Conservation (phyloP, 768 basidiomycete species). For the Chalciporus piperatus region DNA sequence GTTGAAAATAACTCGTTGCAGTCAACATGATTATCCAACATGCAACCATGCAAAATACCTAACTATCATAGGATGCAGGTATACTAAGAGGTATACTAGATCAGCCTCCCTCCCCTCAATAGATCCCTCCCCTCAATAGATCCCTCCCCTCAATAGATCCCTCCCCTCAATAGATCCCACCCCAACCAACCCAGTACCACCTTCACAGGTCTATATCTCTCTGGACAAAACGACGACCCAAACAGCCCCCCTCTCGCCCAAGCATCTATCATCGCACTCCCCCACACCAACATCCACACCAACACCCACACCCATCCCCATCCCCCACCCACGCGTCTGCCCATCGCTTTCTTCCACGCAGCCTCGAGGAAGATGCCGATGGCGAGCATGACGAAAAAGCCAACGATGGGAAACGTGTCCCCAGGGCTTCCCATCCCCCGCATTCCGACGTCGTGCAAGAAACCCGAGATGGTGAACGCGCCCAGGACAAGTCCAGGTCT, state of each 20-base stretch:
- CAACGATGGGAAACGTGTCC: conserved; percentile 40
- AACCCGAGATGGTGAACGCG: conserved; percentile 57
- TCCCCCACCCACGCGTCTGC: conserved; percentile 46
- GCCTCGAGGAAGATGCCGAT: conserved; percentile 50
- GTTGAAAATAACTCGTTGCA: background rate
- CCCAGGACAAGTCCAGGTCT: conserved; percentile 50
- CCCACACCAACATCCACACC: conserved; percentile 48
- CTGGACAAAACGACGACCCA: conserved; percentile 11
- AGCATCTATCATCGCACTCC: conserved; percentile 46
- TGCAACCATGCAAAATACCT: too few species aligned
- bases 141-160: background rate
- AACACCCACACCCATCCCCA: conserved; percentile 52
- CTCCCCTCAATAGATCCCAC: background rate
- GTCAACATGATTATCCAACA: too few species aligned
- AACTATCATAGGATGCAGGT: background rate
- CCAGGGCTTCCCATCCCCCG: conserved; percentile 57
- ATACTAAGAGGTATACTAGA: too few species aligned
- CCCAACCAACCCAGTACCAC: conserved; percentile 11
- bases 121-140: too few species aligned
- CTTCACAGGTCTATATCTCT: conserved; percentile 18
- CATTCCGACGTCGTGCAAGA: conserved; percentile 55
- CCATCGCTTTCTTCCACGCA: conserved; percentile 42
- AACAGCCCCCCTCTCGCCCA: conserved; percentile 26
- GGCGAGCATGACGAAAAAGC: conserved; percentile 59
- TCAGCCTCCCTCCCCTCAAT: too few species aligned